Evolutionary conservation across 2,329 filamentous ascomycete species (phyloP), one percentile per base, ranked within the genome.

Genomic region (Sarocladiaceae sp.): DNA sequence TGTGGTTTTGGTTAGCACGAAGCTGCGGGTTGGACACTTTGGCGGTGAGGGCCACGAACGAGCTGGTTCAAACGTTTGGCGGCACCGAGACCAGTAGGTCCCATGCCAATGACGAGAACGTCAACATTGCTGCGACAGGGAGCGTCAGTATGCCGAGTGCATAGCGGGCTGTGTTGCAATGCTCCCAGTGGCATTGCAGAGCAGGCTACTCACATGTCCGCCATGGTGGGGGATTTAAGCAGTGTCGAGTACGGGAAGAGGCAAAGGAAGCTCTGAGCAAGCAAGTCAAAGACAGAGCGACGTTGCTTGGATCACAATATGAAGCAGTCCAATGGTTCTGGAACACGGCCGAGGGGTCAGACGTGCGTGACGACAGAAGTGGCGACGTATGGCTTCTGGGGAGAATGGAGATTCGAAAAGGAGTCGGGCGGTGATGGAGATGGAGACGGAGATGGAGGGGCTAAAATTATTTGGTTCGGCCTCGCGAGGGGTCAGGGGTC

Each of bases 11-110:
- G 63, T 60, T 33, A 49, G 53, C 23, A 20, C 21, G n/a, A 19
- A 7, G 6, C 4, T 20, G 3, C 15, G 32, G 43, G 19, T 44
- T 42, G 16, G n/a, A 34, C 33, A 20, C 31, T 35, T 41, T 58
- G 57, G 60, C 58, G 58, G 60, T 59, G 56, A 61, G 54, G 33
- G 55, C 21, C 51, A 64, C 83, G 56, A 76, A 97, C 93, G 62
- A 96, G 83, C 71, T 98, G 93, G 70, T 97, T 85, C 55, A 98
- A 80, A 65, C 93, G 88, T 78, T 98, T 98, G 58, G 93, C 93
- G 65, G 93, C 93, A 76, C 93, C 93, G 57, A 97, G 81, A 70
- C 93, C 93, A 62, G 93, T 97, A 58, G 93, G 93, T 63, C 93
- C 93, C 70, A 91, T 91, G 63, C 93, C 93, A 73, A 97, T 96